Evolutionary conservation across 2,329 filamentous ascomycete species (phyloP).

Genomic region (Hysterium pulicare): DNA sequence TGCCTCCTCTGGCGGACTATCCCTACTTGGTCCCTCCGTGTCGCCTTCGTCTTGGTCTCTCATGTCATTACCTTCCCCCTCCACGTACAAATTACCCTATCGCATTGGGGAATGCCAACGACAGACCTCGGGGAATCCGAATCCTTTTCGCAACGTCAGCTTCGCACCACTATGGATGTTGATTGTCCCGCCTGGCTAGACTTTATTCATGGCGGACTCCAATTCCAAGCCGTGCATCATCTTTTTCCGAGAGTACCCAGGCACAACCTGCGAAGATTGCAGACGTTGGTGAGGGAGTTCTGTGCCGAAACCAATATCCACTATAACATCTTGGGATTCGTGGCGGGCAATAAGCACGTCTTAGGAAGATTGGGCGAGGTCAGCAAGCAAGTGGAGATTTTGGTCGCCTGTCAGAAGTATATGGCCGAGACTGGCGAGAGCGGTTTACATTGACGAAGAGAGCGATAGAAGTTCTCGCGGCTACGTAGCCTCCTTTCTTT

Average conservation of each 20-base stretch:
- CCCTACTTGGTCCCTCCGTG: slow-evolving; percentile 64
- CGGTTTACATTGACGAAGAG: slow-evolving; percentile 29
- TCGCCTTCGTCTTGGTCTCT: slow-evolving; percentile 74
- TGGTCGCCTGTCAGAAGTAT: slow-evolving; percentile 36
- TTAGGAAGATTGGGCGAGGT: slow-evolving; percentile 74
- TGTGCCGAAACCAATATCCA: slow-evolving; percentile 79
- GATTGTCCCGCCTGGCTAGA: slow-evolving; percentile 86
- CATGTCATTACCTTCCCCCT: slow-evolving; percentile 78
- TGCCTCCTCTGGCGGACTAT: slow-evolving; percentile 71
- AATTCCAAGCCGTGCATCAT: slow-evolving; percentile 88
- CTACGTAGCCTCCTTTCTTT: too few relatives aligned
- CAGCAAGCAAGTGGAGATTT: slow-evolving; percentile 67
- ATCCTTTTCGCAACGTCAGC: slow-evolving; percentile 85
- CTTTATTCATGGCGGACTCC: slow-evolving; percentile 82
- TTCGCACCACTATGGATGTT: slow-evolving; percentile 91
- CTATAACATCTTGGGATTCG: slow-evolving; percentile 82
- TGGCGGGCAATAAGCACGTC: slow-evolving; percentile 78
- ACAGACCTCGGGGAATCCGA: slow-evolving; percentile 78
- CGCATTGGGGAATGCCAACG: slow-evolving; percentile 92
- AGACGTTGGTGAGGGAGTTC: slow-evolving; percentile 75
- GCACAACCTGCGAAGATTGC: slow-evolving; percentile 74
- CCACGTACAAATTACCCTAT: slow-evolving; percentile 86
- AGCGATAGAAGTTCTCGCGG: too few relatives aligned
- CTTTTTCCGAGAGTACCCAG: slow-evolving; percentile 79
- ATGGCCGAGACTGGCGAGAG: slow-evolving; percentile 40